Evolutionary conservation across 345 rosid species (phyloP).

Genomic region (Gossypium herbaceum): DNA sequence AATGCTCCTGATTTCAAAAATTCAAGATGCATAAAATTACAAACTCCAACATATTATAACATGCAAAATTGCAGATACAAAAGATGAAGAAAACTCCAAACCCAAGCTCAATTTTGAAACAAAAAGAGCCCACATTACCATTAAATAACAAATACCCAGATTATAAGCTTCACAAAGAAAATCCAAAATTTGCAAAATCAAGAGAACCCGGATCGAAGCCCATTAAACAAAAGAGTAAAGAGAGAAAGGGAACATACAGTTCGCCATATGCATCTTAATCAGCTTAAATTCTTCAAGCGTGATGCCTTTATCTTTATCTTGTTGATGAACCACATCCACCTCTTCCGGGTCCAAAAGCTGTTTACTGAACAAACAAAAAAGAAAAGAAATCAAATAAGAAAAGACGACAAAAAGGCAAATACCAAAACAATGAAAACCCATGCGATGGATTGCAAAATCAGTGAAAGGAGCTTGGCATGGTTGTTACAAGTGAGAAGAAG

Average conservation of each 20-base stretch:
- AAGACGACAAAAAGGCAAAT: not conserved
- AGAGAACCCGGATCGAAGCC: conserved; percentile 3
- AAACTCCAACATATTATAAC: not conserved
- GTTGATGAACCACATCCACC: conserved; percentile 62
- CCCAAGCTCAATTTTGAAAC: not conserved
- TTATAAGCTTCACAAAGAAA: not conserved
- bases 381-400: not conserved
- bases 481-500: conserved; percentile 72
- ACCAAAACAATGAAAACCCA: not conserved
- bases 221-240: not conserved
- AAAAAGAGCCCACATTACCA: not conserved
- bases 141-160: conserved; percentile 2
- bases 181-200: conserved; percentile 1
- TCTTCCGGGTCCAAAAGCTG: conserved; percentile 87
- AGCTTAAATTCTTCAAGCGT: conserved; percentile 85
- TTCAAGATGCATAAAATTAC: not conserved
- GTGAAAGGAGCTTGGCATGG: conserved; percentile 2
- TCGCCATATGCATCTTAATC: conserved; percentile 80
- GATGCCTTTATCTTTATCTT: conserved; percentile 76
- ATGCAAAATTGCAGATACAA: not conserved
- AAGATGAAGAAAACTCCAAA: conserved; percentile 7
- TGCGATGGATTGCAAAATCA: not conserved
- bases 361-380: conserved; percentile 44
- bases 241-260: conserved; percentile 36
- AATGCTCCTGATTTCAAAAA: not conserved